Base-by-base conservation (phyloP, 176 grass and related monocot species). In the Melocanna baccifera region DNA sequence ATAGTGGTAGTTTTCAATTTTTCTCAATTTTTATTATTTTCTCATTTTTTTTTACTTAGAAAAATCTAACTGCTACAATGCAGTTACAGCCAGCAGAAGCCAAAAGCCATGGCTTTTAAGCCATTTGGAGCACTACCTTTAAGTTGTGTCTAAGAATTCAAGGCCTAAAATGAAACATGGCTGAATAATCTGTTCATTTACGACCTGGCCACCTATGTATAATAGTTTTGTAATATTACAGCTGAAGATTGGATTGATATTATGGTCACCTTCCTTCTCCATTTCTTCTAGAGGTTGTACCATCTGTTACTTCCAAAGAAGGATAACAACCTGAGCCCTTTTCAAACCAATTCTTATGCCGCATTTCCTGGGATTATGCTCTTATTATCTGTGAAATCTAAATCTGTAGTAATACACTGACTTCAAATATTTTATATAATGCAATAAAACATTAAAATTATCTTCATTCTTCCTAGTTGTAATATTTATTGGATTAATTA, bases 401-500 rank as follows among this genome's bases (percentile, higher is more conserved):
- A 47, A 12, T 47, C 45, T 47, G 12, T 19, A 18, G 48, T 45
- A 4, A 34, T 83, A 62, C 36, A 25, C 50, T 78, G 52, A n/a
- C 57, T 66, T 80, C 40, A 63, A 51, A 32, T 16, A n/a, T 77
- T 28, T 25, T 23, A 52, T 61, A 28, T 40, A 12, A 63, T 79
- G 41, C 23, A 62, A 18, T 41, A 4, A 42, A 28, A 25, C 25
- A 62, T 72, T 28, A 86, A 47, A 50, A 42, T 51, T 72, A 0
- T 62, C 0, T 67, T 29, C 53, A 30, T 70, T 71, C 42, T 72
- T 47, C 53, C 30, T 48, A 51, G 32, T 42, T 51, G 4, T n/a
- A 69, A 18, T 59, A 36, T 76, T 57, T 57, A n/a, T 40, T 83
- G 37, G 15, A 71, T 82, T 76, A 32, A 46, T 70, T 82, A 52